Conservation (phyloP, 768 basidiomycete genomes). For the Pulveroboletus sp. region DNA sequence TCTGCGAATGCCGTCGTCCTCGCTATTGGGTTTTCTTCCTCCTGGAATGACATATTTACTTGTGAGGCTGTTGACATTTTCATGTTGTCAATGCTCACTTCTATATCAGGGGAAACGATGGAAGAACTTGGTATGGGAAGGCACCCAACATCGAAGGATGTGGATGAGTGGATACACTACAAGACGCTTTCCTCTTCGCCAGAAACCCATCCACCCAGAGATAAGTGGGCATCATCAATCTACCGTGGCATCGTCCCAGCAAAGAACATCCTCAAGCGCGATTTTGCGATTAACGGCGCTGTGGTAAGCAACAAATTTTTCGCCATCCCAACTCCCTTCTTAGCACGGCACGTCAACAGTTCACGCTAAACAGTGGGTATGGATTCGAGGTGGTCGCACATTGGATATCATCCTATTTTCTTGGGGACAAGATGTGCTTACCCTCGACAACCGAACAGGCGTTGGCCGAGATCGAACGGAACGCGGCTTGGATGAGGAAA, state of each 20-base stretch:
- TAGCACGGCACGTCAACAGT: slow-evolving; percentile 34
- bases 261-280: slow-evolving; percentile 50
- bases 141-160: slow-evolving; percentile 25
- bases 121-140: slow-evolving; percentile 49
- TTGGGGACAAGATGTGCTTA: slow-evolving; percentile 48
- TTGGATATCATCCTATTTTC: slow-evolving; percentile 66
- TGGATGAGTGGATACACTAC: slow-evolving; percentile 34
- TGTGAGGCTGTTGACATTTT: slow-evolving; percentile 25
- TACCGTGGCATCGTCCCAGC: slow-evolving; percentile 64
- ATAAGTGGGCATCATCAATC: slow-evolving; percentile 45
- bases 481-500: slow-evolving; percentile 51
- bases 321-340: neutral
- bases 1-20: slow-evolving; percentile 50
- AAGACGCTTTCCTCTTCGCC: slow-evolving; percentile 42
- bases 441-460: slow-evolving; percentile 49
- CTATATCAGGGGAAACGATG: slow-evolving; percentile 41
- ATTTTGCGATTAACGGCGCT: slow-evolving; percentile 66
- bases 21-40: slow-evolving; percentile 58
- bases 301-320: slow-evolving; percentile 39
- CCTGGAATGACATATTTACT: slow-evolving; percentile 47
- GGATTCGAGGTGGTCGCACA: slow-evolving; percentile 53
- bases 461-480: slow-evolving; percentile 38
- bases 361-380: slow-evolving; percentile 55
- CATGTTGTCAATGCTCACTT: neutral
- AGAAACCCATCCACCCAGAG: slow-evolving; percentile 23